Percentiles rank a stretch among this genome's conserved stretches.
phyloP scores from a whole-genome alignment of 306 rosid species.

The Styphnolobium japonicum region DNA sequence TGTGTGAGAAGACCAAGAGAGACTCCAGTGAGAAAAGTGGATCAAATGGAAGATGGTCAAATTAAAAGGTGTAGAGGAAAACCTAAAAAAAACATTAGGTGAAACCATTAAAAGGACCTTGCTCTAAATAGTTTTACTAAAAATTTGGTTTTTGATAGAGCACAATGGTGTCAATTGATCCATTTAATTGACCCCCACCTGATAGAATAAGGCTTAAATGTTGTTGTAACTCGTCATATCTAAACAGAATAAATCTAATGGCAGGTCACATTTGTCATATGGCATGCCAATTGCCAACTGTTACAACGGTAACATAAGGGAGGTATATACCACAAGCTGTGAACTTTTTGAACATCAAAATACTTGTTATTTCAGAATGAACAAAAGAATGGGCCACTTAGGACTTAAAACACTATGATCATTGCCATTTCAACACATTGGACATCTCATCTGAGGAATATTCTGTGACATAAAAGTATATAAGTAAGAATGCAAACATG shows the following conservation, averaged over 20 bases:
- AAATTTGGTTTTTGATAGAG: too few relatives aligned
- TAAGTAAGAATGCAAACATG: not conserved
- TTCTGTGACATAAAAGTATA: not conserved
- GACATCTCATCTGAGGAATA: not conserved
- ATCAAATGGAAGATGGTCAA: too few relatives aligned
- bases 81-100: too few relatives aligned
- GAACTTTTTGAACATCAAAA: not conserved
- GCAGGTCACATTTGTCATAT: not conserved
- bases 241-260: not conserved
- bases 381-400: not conserved
- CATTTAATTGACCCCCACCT: too few relatives aligned
- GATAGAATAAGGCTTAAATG: too few relatives aligned
- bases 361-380: not conserved
- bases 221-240: not conserved
- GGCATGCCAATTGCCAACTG: not conserved
- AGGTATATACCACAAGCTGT: not conserved
- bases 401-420: not conserved
- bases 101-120: too few relatives aligned
- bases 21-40: too few relatives aligned
- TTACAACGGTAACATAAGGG: not conserved
- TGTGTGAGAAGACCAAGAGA: too few relatives aligned
- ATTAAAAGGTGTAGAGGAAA: too few relatives aligned
- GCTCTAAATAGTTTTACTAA: too few relatives aligned
- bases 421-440: not conserved
- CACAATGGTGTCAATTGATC: too few relatives aligned